Evolutionary conservation across 176 grass and related monocot genomes (phyloP).

Genomic region (Oryza officinalis): DNA sequence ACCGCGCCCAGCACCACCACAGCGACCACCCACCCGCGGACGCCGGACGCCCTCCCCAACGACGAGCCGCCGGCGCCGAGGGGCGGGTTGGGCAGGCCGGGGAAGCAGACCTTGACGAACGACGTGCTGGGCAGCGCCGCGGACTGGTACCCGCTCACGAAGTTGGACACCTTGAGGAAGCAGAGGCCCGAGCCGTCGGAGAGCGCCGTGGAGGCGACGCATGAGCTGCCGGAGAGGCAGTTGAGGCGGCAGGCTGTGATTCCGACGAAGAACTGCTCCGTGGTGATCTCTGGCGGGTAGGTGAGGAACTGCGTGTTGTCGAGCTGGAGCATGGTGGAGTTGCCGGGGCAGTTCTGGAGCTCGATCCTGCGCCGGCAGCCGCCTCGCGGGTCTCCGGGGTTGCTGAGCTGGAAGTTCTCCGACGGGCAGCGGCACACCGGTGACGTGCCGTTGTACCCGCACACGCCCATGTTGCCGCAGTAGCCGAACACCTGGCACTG

Average conservation of each 20-base stretch:
- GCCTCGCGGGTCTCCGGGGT: slow-evolving; percentile 20
- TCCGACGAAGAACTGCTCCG: slow-evolving; percentile 84
- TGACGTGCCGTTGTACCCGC: slow-evolving; percentile 76
- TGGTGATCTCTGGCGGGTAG: slow-evolving; percentile 66
- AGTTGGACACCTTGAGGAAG: slow-evolving; percentile 79
- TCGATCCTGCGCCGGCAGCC: slow-evolving; percentile 59
- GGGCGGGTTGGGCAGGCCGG: slow-evolving; percentile 25
- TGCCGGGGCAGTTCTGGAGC: slow-evolving; percentile 65
- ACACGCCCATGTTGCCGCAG: slow-evolving; percentile 91
- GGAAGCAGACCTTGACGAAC: slow-evolving; percentile 94
- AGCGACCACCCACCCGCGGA: slow-evolving; percentile 66
- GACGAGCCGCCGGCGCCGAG: background rate
- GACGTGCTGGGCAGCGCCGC: slow-evolving; percentile 85
- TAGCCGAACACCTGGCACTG: slow-evolving; percentile 97
- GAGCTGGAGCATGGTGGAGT: slow-evolving; percentile 85
- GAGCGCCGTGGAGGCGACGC: slow-evolving; percentile 80
- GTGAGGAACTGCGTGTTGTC: slow-evolving; percentile 88
- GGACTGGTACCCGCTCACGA: slow-evolving; percentile 80
- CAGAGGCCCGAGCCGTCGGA: slow-evolving; percentile 88
- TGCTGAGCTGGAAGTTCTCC: slow-evolving; percentile 48
- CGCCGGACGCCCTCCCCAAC: slow-evolving; percentile 3
- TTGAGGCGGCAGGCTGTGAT: slow-evolving; percentile 85
- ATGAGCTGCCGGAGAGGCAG: slow-evolving; percentile 77
- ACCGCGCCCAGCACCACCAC: slow-evolving; percentile 54
- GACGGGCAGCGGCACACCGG: slow-evolving; percentile 83